These are phyloP conservation scores for Avena eriantha DNA, from an alignment of 176 grass and related monocot species.

Conservation along the genomic window DNA sequence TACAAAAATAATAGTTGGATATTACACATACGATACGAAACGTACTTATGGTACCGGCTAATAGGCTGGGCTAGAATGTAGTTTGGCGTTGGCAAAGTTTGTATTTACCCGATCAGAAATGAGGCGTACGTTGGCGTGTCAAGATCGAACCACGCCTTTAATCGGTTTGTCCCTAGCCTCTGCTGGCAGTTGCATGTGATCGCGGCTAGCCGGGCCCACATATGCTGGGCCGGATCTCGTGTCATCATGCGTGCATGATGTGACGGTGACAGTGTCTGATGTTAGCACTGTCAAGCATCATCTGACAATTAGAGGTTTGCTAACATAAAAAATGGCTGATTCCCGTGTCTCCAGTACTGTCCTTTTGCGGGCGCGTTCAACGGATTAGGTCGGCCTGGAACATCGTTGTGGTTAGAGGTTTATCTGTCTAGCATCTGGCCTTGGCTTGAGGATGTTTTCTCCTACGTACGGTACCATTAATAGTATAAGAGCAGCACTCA, in stretches of 20 bases:
- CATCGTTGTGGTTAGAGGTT: constrained; percentile 1
- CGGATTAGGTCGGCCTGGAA: not conserved
- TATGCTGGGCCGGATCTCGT: not conserved
- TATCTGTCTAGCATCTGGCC: not conserved
- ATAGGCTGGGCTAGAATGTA: no score
- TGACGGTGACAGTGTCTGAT: not conserved
- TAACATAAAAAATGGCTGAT: not conserved
- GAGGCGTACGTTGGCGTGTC: no score
- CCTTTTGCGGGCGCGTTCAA: constrained; percentile 2
- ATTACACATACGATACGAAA: no score
- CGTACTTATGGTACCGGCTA: no score
- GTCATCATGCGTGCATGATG: no score
- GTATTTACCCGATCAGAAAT: no score
- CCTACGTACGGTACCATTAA: no score
- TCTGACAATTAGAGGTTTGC: not conserved
- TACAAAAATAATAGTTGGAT: no score
- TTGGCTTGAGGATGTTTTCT: not conserved
- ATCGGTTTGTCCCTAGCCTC: no score
- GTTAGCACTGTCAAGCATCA: constrained; percentile 1
- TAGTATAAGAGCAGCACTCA: no score
- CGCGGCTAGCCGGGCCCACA: not conserved
- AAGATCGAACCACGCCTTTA: no score
- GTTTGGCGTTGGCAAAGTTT: no score
- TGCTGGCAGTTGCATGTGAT: constrained; percentile 4
- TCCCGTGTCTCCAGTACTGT: constrained; percentile 12